Percentiles rank a stretch among this genome's conserved stretches.
phyloP scores from a whole-genome alignment of 345 rosid species.

The Moricandia arvensis region DNA sequence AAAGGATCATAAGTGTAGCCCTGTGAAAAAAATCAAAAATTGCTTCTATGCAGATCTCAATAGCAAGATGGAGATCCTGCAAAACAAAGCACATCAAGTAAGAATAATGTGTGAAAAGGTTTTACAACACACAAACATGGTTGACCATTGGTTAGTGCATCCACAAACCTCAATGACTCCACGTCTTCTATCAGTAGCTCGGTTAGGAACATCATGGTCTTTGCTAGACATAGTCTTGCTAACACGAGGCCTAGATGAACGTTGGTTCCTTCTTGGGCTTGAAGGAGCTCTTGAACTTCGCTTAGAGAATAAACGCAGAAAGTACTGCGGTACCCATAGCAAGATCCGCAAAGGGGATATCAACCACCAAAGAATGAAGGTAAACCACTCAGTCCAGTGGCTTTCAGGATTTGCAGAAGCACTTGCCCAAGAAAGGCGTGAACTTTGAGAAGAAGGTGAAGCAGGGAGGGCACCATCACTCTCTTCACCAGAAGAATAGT shows the following conservation, averaged over 20 bases:
- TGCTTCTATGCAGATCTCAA: constrained; percentile 81
- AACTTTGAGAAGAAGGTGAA: constrained; percentile 75
- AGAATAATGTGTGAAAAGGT: not conserved
- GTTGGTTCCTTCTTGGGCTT: constrained; percentile 43
- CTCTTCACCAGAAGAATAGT: constrained; percentile 80
- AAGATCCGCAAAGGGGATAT: constrained; percentile 58
- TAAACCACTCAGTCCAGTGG: constrained; percentile 53
- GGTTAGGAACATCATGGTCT: constrained; percentile 70
- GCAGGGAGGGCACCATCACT: constrained; percentile 61
- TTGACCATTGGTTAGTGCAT: not conserved
- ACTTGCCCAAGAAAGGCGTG: constrained; percentile 59
- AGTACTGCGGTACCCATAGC: constrained; percentile 49
- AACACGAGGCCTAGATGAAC: constrained; percentile 38
- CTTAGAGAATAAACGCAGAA: constrained; percentile 43
- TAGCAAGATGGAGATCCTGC: constrained; percentile 94
- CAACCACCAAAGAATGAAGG: constrained; percentile 56
- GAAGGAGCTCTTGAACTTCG: constrained; percentile 38
- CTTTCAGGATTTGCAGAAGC: constrained; percentile 40
- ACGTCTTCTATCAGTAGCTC: constrained; percentile 84
- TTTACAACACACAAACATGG: not conserved
- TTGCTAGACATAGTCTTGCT: constrained; percentile 49
- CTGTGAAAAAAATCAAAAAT: constrained; percentile 78
- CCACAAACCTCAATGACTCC: constrained; percentile 90
- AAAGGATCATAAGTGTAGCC: constrained; percentile 67
- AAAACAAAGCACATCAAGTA: constrained; percentile 15